Evolutionary conservation across 768 basidiomycete species (phyloP).

Genomic region (Xerocomellus intermedius): DNA sequence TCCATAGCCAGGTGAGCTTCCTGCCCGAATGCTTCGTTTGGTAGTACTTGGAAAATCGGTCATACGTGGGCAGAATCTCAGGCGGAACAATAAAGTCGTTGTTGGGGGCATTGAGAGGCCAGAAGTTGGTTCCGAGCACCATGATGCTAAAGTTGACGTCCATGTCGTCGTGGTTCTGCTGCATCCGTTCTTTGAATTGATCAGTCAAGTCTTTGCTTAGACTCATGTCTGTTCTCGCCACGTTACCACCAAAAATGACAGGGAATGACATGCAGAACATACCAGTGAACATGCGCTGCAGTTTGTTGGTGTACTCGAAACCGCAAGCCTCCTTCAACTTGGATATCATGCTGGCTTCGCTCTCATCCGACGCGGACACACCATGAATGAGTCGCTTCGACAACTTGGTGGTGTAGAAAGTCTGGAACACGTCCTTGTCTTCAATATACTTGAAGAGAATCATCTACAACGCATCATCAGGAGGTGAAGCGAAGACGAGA

Average conservation of each 20-base stretch:
- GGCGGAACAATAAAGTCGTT: conserved; percentile 88
- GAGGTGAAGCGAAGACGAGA: neutral
- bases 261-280: conserved; percentile 7
- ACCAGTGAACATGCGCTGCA: conserved; percentile 98
- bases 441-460: conserved; percentile 96
- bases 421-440: conserved; percentile 98
- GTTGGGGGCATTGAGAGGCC: conserved; percentile 83
- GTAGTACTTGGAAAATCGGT: conserved; percentile 91
- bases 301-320: conserved; percentile 94
- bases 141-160: conserved; percentile 90
- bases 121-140: conserved; percentile 94
- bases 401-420: conserved; percentile 93
- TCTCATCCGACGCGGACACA: conserved; percentile 92
- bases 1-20: conserved; percentile 98
- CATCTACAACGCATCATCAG: conserved; percentile 59
- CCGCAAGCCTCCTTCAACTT: conserved; percentile 97
- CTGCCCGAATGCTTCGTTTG: conserved; percentile 91
- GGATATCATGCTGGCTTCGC: conserved; percentile 96
- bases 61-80: conserved; percentile 84
- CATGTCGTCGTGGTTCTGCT: conserved; percentile 79
- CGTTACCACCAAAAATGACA: conserved; percentile 1
- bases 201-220: conserved; percentile 94
- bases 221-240: conserved; percentile 73
- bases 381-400: conserved; percentile 90
- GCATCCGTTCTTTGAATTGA: conserved; percentile 91